Percentiles rank a stretch among this genome's conserved stretches.
These are phyloP conservation scores for Meredithiella fracta DNA, from an alignment of 2,329 filamentous ascomycete genomes.

Conservation along the genomic window DNA sequence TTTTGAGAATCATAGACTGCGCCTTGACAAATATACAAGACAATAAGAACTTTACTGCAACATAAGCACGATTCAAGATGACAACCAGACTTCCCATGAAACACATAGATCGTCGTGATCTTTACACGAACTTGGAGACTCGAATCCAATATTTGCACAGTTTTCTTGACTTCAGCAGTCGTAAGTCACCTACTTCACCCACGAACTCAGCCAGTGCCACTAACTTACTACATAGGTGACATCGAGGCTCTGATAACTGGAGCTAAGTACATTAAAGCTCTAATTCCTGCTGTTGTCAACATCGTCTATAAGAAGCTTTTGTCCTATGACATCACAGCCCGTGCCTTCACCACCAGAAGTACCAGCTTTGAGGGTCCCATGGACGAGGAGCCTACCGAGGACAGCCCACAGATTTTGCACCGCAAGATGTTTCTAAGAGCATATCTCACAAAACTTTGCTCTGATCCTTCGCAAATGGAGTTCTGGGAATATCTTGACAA, in stretches of 20 bases:
- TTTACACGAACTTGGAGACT: conserved; percentile 55
- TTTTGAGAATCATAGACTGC: not conserved
- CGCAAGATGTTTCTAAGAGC: conserved; percentile 65
- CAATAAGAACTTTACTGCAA: not conserved
- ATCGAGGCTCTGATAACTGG: conserved; percentile 53
- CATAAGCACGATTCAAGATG: conserved; percentile 16
- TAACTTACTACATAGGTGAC: conserved; percentile 33
- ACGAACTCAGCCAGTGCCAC: not conserved
- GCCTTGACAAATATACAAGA: too few relatives aligned
- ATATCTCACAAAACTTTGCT: conserved; percentile 58
- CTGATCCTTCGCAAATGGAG: conserved; percentile 56
- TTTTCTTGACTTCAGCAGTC: conserved; percentile 57
- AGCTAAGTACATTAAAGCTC: conserved; percentile 62
- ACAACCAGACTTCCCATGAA: conserved; percentile 25
- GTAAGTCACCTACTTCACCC: conserved; percentile 24
- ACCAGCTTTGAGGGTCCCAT: conserved; percentile 51
- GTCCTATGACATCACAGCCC: conserved; percentile 66
- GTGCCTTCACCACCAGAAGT: conserved; percentile 49
- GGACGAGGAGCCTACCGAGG: conserved; percentile 45
- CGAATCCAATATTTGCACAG: conserved; percentile 58
- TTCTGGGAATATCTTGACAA: conserved; percentile 78
- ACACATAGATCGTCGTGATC: conserved; percentile 52
- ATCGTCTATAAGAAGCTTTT: conserved; percentile 72
- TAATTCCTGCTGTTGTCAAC: conserved; percentile 70
- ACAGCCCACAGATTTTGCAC: conserved; percentile 58